phyloP scores from a whole-genome alignment of 164 flowering plant genomes.

The Berberis thunbergii region DNA sequence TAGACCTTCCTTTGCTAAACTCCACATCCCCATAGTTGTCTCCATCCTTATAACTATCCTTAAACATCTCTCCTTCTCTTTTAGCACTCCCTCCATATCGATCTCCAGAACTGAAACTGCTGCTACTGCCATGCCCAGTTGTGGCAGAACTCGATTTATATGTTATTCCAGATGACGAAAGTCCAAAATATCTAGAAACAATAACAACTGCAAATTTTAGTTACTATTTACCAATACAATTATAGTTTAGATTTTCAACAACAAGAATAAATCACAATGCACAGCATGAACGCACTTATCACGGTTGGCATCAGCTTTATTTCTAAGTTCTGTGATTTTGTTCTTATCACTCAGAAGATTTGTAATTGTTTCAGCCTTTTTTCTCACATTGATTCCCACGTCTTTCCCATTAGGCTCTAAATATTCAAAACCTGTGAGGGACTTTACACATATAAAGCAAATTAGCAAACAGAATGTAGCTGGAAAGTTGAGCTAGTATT shows the following conservation, averaged over 20 bases:
- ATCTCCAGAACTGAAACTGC: constrained; percentile 32
- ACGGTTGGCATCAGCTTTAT: constrained; percentile 87
- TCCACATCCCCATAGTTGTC: constrained; percentile 42
- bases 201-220: constrained; percentile 6
- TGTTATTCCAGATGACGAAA: constrained; percentile 77
- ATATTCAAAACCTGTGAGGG: constrained; percentile 82
- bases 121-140: constrained; percentile 31
- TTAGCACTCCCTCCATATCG: constrained; percentile 51
- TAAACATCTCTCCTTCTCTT: constrained; percentile 33
- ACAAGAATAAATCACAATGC: constrained; percentile 4
- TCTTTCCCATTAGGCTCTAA: constrained; percentile 96
- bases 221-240: background rate
- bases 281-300: constrained; percentile 58
- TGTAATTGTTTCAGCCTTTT: constrained; percentile 72
- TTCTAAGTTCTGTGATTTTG: constrained; percentile 79
- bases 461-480: background rate
- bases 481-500: background rate
- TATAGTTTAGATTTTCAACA: background rate
- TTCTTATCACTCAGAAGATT: constrained; percentile 69
- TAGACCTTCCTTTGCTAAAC: constrained; percentile 30
- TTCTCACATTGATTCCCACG: constrained; percentile 91
- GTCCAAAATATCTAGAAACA: constrained; percentile 72
- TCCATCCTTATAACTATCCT: constrained; percentile 36
- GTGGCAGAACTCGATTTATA: constrained; percentile 68
- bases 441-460: constrained; percentile 33